Percentiles rank a stretch among this genome's conserved stretches.
Evolutionary conservation across 805 yeast genomes (phyloP).

Genomic region (Sugiyamaella mastotermitis): DNA sequence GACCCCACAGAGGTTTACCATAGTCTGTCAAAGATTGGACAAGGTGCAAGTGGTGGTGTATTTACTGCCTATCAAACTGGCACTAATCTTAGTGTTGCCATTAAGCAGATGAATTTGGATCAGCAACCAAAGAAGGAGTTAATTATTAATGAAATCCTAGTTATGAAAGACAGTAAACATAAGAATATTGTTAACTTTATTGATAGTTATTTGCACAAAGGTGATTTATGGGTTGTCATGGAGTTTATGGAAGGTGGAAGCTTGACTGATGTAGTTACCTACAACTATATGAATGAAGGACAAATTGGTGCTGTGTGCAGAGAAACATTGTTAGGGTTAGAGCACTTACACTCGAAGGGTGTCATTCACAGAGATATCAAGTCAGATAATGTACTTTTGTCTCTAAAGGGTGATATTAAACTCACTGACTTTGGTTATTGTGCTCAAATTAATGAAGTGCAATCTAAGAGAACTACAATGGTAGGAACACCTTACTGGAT

Average conservation of each 20-base stretch:
- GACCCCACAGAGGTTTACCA: slow-evolving; percentile 72
- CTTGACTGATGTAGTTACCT: slow-evolving; percentile 89
- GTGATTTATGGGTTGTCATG: slow-evolving; percentile 98
- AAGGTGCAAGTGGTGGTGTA: slow-evolving; percentile 97
- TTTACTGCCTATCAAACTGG: slow-evolving; percentile 64
- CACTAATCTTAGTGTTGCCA: slow-evolving; percentile 72
- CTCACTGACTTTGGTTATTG: slow-evolving; percentile 91
- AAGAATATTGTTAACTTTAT: slow-evolving; percentile 91
- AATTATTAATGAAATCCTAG: slow-evolving; percentile 90
- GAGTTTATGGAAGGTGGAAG: slow-evolving; percentile 99
- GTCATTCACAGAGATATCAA: slow-evolving; percentile 96
- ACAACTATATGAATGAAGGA: slow-evolving; percentile 72
- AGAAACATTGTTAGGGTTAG: slow-evolving; percentile 87
- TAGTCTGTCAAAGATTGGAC: slow-evolving; percentile 59
- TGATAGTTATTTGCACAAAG: slow-evolving; percentile 74
- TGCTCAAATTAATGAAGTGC: slow-evolving; percentile 70
- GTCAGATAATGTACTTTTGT: slow-evolving; percentile 87
- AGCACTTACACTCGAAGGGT: slow-evolving; percentile 84
- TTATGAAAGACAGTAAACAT: slow-evolving; percentile 94
- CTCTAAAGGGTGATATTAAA: slow-evolving; percentile 78
- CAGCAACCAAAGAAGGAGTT: slow-evolving; percentile 92
- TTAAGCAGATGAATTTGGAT: slow-evolving; percentile 89
- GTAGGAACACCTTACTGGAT: slow-evolving; percentile 89
- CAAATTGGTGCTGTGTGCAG: slow-evolving; percentile 89
- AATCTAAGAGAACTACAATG: slow-evolving; percentile 75